Evolutionary conservation across 805 yeast genomes (phyloP).

Genomic region (Suhomyces sp.): DNA sequence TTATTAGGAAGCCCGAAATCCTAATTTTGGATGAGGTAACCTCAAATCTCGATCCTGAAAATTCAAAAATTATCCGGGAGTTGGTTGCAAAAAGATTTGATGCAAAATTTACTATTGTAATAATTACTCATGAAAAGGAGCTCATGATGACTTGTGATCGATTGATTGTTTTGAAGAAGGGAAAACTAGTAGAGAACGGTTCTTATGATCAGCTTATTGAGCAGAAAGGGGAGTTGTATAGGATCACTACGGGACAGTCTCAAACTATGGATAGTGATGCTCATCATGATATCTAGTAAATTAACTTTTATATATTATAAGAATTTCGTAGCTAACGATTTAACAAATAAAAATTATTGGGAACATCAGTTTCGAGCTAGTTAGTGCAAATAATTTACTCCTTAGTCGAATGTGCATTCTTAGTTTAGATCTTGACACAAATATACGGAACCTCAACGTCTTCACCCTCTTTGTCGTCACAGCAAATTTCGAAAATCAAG

Average conservation of each 20-base stretch:
- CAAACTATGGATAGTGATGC: too few relatives aligned
- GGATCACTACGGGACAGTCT: constrained; percentile 9
- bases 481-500: constrained; percentile 84
- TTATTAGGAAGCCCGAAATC: constrained; percentile 62
- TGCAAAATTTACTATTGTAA: constrained; percentile 41
- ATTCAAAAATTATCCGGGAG: constrained; percentile 48
- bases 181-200: constrained; percentile 50
- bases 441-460: constrained; percentile 94
- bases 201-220: constrained; percentile 24
- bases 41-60: constrained; percentile 75
- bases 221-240: constrained; percentile 24
- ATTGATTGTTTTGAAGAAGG: constrained; percentile 49
- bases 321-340: background rate
- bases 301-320: background rate
- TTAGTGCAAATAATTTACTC: too few relatives aligned
- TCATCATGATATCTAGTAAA: too few relatives aligned
- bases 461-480: constrained; percentile 89
- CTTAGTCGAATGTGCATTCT: too few relatives aligned
- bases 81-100: constrained; percentile 43
- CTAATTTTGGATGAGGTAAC: constrained; percentile 89
- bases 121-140: constrained; percentile 73
- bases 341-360: constrained; percentile 3
- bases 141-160: constrained; percentile 61
- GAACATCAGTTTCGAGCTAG: too few relatives aligned
- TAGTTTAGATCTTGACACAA: constrained; percentile 49